phyloP scores from a whole-genome alignment of 768 basidiomycete genomes.

The Russula compacta region DNA sequence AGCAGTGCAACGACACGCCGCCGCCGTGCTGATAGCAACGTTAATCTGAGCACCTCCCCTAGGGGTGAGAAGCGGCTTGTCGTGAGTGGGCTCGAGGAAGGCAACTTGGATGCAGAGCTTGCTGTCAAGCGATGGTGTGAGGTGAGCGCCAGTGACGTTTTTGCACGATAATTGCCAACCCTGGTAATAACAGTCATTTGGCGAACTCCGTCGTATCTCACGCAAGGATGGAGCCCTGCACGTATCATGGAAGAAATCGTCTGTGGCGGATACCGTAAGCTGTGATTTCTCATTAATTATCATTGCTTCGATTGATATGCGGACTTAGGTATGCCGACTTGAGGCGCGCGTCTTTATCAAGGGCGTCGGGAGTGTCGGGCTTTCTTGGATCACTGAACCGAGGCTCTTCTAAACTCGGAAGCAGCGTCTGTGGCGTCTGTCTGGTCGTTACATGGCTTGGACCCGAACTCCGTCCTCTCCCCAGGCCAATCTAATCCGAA shows the following conservation, averaged over 20 bases:
- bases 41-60: background rate
- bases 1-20: slow-evolving; percentile 13
- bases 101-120: slow-evolving; percentile 15
- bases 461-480: too few species aligned
- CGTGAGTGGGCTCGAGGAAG: slow-evolving; percentile 16
- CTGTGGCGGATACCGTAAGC: slow-evolving; percentile 20
- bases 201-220: slow-evolving; percentile 17
- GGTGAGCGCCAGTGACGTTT: background rate
- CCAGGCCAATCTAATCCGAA: background rate
- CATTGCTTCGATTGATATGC: slow-evolving; percentile 7
- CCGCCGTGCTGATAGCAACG: slow-evolving; percentile 5
- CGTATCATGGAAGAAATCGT: slow-evolving; percentile 18
- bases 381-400: slow-evolving; percentile 17
- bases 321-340: slow-evolving; percentile 20
- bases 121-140: slow-evolving; percentile 20
- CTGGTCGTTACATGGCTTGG: too few species aligned
- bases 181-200: slow-evolving; percentile 10
- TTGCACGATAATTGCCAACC: background rate
- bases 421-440: background rate
- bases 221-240: slow-evolving; percentile 16
- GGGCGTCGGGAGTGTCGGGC: slow-evolving; percentile 17
- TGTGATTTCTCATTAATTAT: background rate
- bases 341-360: slow-evolving; percentile 19
- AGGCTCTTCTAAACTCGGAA: slow-evolving; percentile 15
- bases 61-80: slow-evolving; percentile 16